Percentiles rank a stretch among this genome's conserved stretches.
phyloP scores from a whole-genome alignment of 1,284 basidiomycete genomes.

The Cerrena zonata region DNA sequence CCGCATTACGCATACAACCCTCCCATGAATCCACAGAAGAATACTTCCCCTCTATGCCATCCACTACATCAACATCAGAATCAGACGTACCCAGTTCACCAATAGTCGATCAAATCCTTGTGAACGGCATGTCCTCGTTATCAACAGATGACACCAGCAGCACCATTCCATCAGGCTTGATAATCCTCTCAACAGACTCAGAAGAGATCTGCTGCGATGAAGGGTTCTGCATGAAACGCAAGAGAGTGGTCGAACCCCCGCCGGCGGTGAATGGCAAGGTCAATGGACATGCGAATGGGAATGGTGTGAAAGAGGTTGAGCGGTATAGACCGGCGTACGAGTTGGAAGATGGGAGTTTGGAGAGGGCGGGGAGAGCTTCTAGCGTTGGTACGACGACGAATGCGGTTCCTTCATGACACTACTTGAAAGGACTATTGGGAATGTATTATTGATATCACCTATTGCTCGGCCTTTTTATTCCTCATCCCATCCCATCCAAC shows the following conservation, averaged over 20 bases:
- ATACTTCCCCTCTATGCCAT: constrained; percentile 1
- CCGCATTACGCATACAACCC: constrained; percentile 54
- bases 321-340: constrained; percentile 76
- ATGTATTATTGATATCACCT: too few relatives aligned
- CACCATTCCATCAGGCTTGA: constrained; percentile 12
- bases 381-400: background rate
- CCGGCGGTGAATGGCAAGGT: background rate
- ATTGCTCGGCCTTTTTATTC: too few relatives aligned
- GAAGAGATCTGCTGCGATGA: constrained; percentile 14
- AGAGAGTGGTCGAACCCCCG: constrained; percentile 4
- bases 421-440: too few relatives aligned
- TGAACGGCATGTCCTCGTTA: constrained; percentile 1
- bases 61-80: background rate
- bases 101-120: background rate
- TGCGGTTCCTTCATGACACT: constrained; percentile 2
- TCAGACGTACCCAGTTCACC: constrained; percentile 1
- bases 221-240: constrained; percentile 7
- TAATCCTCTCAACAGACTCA: constrained; percentile 13
- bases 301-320: constrained; percentile 12
- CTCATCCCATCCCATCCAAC: too few relatives aligned
- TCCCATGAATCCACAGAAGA: constrained; percentile 11
- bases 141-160: background rate
- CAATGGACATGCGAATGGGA: constrained; percentile 2
- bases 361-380: constrained; percentile 57
- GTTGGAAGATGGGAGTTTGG: constrained; percentile 68